Percentiles rank a stretch among this genome's conserved stretches.
phyloP scores from a whole-genome alignment of 805 yeast species.

The Saccharomycopsis oosterbeekiorum region DNA sequence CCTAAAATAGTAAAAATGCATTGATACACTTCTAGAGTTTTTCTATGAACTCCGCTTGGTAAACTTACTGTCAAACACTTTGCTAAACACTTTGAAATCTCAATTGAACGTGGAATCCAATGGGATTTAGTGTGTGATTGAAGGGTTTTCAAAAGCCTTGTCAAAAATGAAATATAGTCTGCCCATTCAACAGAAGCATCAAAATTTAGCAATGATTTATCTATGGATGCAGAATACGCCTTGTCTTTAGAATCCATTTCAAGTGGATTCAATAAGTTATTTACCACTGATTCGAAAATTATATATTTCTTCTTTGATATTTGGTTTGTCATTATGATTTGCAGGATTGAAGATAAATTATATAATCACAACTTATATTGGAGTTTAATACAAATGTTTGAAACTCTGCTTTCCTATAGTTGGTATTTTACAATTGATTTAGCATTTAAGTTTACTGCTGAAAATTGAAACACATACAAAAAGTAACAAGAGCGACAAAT shows the following conservation, averaged over 20 bases:
- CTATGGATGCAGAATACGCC: slow-evolving; percentile 57
- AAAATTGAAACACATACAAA: too few species aligned
- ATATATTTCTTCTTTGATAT: slow-evolving; percentile 5
- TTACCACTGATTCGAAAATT: slow-evolving; percentile 4
- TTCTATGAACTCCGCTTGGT: slow-evolving; percentile 95
- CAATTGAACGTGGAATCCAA: slow-evolving; percentile 56
- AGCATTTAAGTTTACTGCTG: too few species aligned
- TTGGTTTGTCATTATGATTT: neutral
- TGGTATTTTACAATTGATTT: too few species aligned
- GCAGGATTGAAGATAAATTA: too few species aligned
- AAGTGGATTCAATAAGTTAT: slow-evolving; percentile 8
- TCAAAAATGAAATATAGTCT: slow-evolving; percentile 84
- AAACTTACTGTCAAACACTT: slow-evolving; percentile 70
- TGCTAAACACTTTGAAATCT: slow-evolving; percentile 62
- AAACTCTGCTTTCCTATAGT: too few species aligned
- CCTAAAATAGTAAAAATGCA: slow-evolving; percentile 59
- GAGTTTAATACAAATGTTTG: too few species aligned
- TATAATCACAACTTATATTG: too few species aligned
- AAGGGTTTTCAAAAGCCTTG: slow-evolving; percentile 67
- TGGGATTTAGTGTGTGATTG: slow-evolving; percentile 32
- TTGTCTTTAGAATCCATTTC: slow-evolving; percentile 47
- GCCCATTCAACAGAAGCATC: slow-evolving; percentile 95
- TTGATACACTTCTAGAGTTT: slow-evolving; percentile 69
- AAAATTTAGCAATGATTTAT: slow-evolving; percentile 62
- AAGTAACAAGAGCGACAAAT: too few species aligned